Conservation (phyloP, 768 basidiomycete genomes). For the Mrakia frigida region DNA sequence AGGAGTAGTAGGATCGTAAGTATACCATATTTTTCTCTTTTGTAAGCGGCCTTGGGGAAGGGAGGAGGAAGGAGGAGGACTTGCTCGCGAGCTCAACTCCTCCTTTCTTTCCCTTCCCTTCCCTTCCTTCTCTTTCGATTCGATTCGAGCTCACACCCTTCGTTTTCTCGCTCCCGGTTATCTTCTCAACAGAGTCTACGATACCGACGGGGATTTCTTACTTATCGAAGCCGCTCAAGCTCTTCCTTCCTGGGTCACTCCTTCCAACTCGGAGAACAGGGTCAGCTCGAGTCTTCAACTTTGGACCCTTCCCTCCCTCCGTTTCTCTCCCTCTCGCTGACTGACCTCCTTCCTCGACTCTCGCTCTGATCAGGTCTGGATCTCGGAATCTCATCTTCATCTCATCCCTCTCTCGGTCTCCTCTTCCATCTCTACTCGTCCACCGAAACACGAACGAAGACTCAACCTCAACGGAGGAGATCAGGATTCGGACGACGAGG, state of each 20-base stretch:
- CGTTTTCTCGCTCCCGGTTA: background rate
- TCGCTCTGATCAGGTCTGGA: constrained; percentile 70
- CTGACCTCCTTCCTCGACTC: constrained; percentile 34
- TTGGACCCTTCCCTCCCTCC: too few relatives aligned
- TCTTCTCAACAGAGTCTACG: constrained; percentile 57
- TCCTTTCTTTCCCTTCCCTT: background rate
- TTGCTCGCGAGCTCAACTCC: background rate
- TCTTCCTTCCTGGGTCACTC: constrained; percentile 84
- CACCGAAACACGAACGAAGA: constrained; percentile 49
- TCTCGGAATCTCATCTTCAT: constrained; percentile 73
- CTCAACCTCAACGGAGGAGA: constrained; percentile 51
- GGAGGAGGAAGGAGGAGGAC: background rate
- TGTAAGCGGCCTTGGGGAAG: too few relatives aligned
- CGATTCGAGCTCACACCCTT: background rate
- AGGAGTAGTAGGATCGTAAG: constrained; percentile 71
- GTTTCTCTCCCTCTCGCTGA: constrained; percentile 44
- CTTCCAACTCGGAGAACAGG: constrained; percentile 85
- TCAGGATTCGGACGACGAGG: constrained; percentile 50
- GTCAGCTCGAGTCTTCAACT: constrained; percentile 46
- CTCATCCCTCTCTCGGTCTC: constrained; percentile 73
- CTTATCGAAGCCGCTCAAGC: constrained; percentile 92
- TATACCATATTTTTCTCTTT: background rate
- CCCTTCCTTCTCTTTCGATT: background rate
- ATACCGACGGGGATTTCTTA: constrained; percentile 92
- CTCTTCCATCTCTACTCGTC: constrained; percentile 55